Conservation (phyloP, 2,329 filamentous ascomycete species). For the Phaeophleospora eucalypticola region DNA sequence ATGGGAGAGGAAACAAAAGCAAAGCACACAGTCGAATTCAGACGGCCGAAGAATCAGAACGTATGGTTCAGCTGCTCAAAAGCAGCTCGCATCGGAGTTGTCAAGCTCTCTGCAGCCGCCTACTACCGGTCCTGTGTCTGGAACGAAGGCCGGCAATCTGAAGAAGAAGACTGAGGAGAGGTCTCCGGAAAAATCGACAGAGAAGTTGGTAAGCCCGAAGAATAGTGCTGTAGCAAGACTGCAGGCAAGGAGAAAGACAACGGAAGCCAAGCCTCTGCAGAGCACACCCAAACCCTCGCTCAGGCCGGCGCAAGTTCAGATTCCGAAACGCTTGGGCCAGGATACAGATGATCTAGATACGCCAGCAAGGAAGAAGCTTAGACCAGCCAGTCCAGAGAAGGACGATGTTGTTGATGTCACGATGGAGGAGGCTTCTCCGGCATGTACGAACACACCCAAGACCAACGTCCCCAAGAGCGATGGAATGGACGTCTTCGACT, state of each 20-base stretch:
- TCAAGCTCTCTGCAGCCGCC: neutral
- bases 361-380: slow-evolving; percentile 11
- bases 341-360: slow-evolving; percentile 8
- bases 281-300: too few relatives aligned
- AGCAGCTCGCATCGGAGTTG: slow-evolving; percentile 4
- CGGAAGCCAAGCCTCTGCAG: neutral
- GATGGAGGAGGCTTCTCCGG: slow-evolving; percentile 12
- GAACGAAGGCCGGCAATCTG: neutral
- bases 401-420: slow-evolving; percentile 6
- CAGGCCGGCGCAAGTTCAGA: neutral
- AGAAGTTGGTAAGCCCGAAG: slow-evolving; percentile 7
- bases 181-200: neutral
- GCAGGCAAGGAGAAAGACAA: slow-evolving; percentile 17
- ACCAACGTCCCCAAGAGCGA: neutral
- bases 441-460: slow-evolving; percentile 4
- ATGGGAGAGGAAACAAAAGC: slow-evolving; percentile 24
- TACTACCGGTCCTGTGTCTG: neutral
- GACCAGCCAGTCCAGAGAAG: slow-evolving; percentile 1
- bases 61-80: neutral
- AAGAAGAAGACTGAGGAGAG: neutral
- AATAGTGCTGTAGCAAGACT: slow-evolving; percentile 23
- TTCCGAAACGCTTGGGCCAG: neutral
- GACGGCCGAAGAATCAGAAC: neutral
- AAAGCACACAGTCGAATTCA: neutral
- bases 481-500: slow-evolving; percentile 19